A percentile compares a stretch with the other conserved stretches of the same genome.
phyloP scores from a whole-genome alignment of 2,329 filamentous ascomycete genomes.

The Exophiala spinifera region DNA sequence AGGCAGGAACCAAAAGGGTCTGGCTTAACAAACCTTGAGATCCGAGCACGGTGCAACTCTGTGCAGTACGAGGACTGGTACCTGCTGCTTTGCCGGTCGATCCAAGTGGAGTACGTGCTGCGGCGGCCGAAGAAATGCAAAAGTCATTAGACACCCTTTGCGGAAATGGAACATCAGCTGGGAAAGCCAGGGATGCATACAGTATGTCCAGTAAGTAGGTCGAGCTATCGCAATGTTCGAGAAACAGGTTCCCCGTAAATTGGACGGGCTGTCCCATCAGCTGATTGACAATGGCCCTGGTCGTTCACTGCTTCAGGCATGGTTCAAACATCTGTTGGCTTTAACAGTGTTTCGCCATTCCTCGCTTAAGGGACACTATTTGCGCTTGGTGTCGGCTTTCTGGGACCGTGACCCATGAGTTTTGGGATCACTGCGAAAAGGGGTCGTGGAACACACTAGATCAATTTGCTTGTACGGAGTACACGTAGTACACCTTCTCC shows the following conservation, averaged over 20 bases:
- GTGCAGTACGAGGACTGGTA: no score
- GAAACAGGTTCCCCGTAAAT: neutral
- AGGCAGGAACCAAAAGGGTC: neutral
- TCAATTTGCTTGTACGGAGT: neutral
- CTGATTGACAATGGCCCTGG: neutral
- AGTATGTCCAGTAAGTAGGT: no score
- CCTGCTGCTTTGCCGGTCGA: neutral
- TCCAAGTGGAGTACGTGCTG: neutral
- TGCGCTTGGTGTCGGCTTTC: neutral
- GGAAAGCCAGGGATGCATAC: no score
- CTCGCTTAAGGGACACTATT: slow-evolving; percentile 9
- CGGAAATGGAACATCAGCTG: no score
- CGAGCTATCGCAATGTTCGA: neutral
- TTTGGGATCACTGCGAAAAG: neutral
- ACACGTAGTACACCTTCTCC: no score
- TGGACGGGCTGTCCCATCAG: neutral
- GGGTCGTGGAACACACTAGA: neutral
- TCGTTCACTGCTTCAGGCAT: no score
- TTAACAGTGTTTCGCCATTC: slow-evolving; percentile 13
- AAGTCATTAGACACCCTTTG: neutral
- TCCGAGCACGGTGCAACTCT: neutral
- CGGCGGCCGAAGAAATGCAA: neutral
- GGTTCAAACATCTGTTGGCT: neutral
- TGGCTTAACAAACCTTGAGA: neutral
- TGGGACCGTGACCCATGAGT: neutral